Evolutionary conservation across 192 early-diverging fungal genomes (phyloP), one percentile per base, ranked within the genome.

Genomic region (Phycomyces blakesleeanus): DNA sequence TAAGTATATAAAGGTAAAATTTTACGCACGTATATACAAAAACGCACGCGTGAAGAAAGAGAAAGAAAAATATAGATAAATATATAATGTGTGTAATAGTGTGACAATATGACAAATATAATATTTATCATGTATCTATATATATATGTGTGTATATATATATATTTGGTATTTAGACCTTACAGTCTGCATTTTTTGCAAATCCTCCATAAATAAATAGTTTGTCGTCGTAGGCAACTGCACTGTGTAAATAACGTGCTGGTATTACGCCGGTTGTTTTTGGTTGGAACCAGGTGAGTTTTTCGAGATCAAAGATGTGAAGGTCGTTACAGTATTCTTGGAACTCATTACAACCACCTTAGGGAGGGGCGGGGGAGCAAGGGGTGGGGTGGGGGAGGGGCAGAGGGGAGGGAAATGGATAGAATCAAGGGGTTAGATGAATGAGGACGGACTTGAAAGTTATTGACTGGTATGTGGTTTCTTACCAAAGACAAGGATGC

Each of bases 201-300:
- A 82, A 82, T 37, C 79, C 81, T 34, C 86, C 86, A 14, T 80
- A 79, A 18, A 87, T 69, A 58, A 82, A 87, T 64, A 87, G 72
- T 71, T 80, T 85, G 63, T 83, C 76, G 41, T 85, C 66, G 64
- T 85, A 79, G 34, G 85, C 81, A n/a, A 79, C 76, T 11, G 86
- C 79, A 9, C 81, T 78, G 56, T 87, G 86, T 12, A 81, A 63
- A 51, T 79, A 80, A 18, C 85, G 71, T 34, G 78, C 77, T 51
- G 71, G 59, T 50, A 69, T 59, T 0, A 76, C 65, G n/a, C 85
- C 85, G 21, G 65, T 61, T 51, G 84, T 77, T 39, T 82, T 71
- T 21, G 85, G 86, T 9, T 78, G 68, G 41, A 69, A 74, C 86
- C 86, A 87, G 3, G 76, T 82, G 51, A 66, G 51, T 14, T 66